These are phyloP conservation scores for Camellia oleifera DNA, from an alignment of 179 eudicot species.

Conservation along the genomic window DNA sequence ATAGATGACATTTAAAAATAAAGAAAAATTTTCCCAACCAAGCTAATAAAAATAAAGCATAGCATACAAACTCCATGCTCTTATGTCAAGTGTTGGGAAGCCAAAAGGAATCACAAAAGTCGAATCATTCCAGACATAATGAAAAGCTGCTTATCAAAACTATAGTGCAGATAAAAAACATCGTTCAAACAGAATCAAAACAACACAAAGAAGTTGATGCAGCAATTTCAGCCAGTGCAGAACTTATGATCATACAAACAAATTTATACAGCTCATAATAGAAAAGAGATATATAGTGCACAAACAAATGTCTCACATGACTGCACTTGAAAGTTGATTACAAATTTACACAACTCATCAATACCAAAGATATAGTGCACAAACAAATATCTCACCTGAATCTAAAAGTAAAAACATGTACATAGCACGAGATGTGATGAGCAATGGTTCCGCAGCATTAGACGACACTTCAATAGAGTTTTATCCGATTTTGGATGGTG, in stretches of 20 bases:
- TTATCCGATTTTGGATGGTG: constrained; percentile 39
- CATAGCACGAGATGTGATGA: not conserved
- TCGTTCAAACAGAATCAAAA: no score
- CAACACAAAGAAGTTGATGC: not conserved
- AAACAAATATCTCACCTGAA: not conserved
- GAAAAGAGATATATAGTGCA: no score
- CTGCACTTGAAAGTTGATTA: not conserved
- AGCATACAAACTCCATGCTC: no score
- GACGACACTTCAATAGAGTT: constrained; percentile 31
- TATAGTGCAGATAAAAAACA: no score
- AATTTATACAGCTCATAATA: not conserved
- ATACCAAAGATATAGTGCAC: not conserved
- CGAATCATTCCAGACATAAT: no score
- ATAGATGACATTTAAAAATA: no score
- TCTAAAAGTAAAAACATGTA: constrained; percentile 1
- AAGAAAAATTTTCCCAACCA: no score
- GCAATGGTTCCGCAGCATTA: not conserved
- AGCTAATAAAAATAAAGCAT: no score
- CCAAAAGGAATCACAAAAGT: no score
- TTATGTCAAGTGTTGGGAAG: no score
- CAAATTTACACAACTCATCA: not conserved
- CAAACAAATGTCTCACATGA: no score
- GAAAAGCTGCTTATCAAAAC: no score
- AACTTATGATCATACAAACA: not conserved
- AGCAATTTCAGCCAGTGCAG: not conserved